Evolutionary conservation across 371 early-diverging fungal species (phyloP).

Genomic region (Mucor mucedo): DNA sequence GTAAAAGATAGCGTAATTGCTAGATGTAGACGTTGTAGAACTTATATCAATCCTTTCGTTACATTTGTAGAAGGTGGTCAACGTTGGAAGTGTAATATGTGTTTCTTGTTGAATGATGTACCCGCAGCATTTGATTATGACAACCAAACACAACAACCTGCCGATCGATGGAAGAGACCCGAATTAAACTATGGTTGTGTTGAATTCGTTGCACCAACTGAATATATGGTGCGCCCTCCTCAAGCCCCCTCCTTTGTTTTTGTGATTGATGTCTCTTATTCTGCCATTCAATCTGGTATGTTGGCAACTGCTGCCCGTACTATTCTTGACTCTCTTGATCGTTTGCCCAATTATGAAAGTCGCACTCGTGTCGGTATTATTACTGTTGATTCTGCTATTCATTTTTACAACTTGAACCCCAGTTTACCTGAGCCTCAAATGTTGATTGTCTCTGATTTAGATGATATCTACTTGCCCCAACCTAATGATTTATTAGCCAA

Average conservation of each 20-base stretch:
- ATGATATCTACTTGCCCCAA: conserved; percentile 87
- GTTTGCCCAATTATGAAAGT: conserved; percentile 87
- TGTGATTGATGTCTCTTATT: conserved; percentile 91
- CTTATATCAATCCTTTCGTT: conserved; percentile 96
- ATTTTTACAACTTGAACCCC: conserved; percentile 85
- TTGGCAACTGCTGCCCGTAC: conserved; percentile 78
- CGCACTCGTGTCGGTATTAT: conserved; percentile 90
- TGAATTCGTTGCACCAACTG: conserved; percentile 89
- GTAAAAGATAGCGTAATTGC: conserved; percentile 85
- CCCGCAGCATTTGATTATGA: conserved; percentile 93
- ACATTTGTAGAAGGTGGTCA: conserved; percentile 92
- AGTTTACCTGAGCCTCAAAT: conserved; percentile 83
- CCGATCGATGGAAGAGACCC: conserved; percentile 85
- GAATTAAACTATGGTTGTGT: conserved; percentile 90
- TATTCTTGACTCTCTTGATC: conserved; percentile 82
- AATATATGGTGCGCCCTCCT: conserved; percentile 79
- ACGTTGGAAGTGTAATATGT: conserved; percentile 97
- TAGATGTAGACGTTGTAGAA: conserved; percentile 93
- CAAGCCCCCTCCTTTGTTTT: conserved; percentile 94
- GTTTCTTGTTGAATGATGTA: conserved; percentile 89
- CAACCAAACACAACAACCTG: conserved; percentile 74
- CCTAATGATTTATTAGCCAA: conserved; percentile 88
- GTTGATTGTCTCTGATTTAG: conserved; percentile 90
- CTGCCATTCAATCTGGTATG: conserved; percentile 81
- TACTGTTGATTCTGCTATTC: conserved; percentile 87